Conservation (phyloP, 352 stramenopile genomes). For the Phytophthora vignae region DNA sequence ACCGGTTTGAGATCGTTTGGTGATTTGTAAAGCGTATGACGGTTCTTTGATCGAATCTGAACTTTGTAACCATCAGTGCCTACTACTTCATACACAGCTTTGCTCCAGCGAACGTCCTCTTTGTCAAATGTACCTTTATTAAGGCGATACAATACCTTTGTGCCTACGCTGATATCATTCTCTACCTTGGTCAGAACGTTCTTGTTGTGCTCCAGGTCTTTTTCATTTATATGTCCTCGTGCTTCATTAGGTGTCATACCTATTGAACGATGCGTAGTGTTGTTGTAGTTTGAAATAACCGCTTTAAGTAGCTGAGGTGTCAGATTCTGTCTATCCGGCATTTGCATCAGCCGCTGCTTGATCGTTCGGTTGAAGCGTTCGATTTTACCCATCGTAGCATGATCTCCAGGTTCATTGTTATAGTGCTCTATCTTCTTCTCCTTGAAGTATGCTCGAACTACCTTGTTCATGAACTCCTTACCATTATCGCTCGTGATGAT, state of each 20-base stretch:
- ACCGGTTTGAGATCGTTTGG: too few relatives aligned
- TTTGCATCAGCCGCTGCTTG: constrained; percentile 27
- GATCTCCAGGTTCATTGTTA: constrained; percentile 33
- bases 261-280: constrained; percentile 17
- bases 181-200: not conserved
- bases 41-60: too few relatives aligned
- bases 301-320: constrained; percentile 12
- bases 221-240: constrained; percentile 17
- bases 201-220: constrained; percentile 22
- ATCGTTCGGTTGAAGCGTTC: constrained; percentile 38
- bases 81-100: too few relatives aligned
- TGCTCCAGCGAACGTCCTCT: too few relatives aligned
- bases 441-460: constrained; percentile 19
- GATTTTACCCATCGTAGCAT: constrained; percentile 34
- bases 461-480: constrained; percentile 22
- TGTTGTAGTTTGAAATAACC: constrained; percentile 27
- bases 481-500: constrained; percentile 34
- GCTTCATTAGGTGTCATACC: constrained; percentile 24
- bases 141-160: too few relatives aligned
- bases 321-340: constrained; percentile 1
- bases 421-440: constrained; percentile 23
- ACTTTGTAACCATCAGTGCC: too few relatives aligned
- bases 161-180: too few relatives aligned
- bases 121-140: too few relatives aligned
- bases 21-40: too few relatives aligned